Percentiles rank a stretch among this genome's conserved stretches.
These are phyloP conservation scores for Ambrosia hybrid DNA, from an alignment of 140 eudicot genomes.

Conservation along the genomic window DNA sequence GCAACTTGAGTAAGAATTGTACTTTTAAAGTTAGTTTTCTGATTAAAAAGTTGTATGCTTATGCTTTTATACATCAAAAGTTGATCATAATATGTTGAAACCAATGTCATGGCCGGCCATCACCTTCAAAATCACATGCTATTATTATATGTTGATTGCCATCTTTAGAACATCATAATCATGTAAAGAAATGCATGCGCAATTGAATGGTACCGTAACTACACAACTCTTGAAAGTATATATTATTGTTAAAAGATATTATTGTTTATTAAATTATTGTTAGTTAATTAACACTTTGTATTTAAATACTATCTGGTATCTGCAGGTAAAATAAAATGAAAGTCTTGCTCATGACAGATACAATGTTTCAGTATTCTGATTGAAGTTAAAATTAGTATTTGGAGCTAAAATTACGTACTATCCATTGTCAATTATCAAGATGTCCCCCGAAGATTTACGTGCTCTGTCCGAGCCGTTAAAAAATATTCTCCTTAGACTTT, in stretches of 20 bases:
- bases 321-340: background rate
- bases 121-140: constrained; percentile 34
- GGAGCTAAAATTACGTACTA: too few species aligned
- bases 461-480: too few species aligned
- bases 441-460: too few species aligned
- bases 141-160: constrained; percentile 37
- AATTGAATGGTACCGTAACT: constrained; percentile 23
- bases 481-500: too few species aligned
- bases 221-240: background rate
- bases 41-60: background rate
- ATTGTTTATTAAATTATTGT: background rate
- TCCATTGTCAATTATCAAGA: too few species aligned
- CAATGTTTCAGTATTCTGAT: constrained; percentile 2
- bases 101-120: constrained; percentile 31
- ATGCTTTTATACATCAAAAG: constrained; percentile 30
- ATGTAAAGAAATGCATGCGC: constrained; percentile 44
- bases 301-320: background rate
- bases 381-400: too few species aligned
- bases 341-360: background rate
- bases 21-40: constrained; percentile 35
- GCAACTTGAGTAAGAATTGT: constrained; percentile 30
- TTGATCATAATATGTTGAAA: constrained; percentile 14
- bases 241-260: background rate
- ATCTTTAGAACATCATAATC: constrained; percentile 36
- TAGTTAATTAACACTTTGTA: background rate